Evolutionary conservation across 2,329 filamentous ascomycete species (phyloP).

Genomic region (Alternaria consortialis): DNA sequence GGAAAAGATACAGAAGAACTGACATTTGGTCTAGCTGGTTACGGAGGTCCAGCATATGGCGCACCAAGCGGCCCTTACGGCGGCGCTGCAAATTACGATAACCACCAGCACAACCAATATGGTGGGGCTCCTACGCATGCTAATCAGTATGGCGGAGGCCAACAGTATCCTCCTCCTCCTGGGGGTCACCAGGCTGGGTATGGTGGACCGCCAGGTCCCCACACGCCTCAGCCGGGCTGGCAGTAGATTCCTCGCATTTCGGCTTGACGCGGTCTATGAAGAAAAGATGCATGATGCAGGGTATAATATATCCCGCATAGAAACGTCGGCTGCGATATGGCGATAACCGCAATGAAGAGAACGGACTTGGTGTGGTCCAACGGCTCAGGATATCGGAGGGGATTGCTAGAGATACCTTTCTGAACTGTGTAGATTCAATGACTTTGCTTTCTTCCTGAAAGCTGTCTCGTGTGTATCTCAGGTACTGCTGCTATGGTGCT

Average conservation of each 20-base stretch:
- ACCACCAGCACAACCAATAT: constrained; percentile 43
- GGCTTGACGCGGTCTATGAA: neutral
- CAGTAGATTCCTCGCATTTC: constrained; percentile 11
- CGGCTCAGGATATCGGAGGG: neutral
- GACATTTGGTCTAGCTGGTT: constrained; percentile 33
- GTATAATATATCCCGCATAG: neutral
- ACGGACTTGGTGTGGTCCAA: neutral
- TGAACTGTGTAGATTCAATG: constrained; percentile 15
- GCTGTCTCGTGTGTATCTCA: neutral
- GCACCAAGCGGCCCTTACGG: constrained; percentile 35
- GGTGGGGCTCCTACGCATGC: constrained; percentile 24
- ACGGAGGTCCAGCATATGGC: constrained; percentile 42
- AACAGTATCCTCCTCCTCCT: constrained; percentile 30
- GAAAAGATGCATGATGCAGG: neutral
- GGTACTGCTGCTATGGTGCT: neutral
- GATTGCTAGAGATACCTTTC: constrained; percentile 10
- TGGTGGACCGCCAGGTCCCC: constrained; percentile 17
- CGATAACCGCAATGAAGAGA: neutral
- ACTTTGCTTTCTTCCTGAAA: neutral
- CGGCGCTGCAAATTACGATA: constrained; percentile 40
- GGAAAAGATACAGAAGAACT: neutral
- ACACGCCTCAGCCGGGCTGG: constrained; percentile 40
- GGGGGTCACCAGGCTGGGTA: constrained; percentile 20
- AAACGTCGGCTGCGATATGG: neutral
- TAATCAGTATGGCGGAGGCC: constrained; percentile 24